Evolutionary conservation across 352 stramenopile genomes (phyloP).

Genomic region (Phytophthora meadii): DNA sequence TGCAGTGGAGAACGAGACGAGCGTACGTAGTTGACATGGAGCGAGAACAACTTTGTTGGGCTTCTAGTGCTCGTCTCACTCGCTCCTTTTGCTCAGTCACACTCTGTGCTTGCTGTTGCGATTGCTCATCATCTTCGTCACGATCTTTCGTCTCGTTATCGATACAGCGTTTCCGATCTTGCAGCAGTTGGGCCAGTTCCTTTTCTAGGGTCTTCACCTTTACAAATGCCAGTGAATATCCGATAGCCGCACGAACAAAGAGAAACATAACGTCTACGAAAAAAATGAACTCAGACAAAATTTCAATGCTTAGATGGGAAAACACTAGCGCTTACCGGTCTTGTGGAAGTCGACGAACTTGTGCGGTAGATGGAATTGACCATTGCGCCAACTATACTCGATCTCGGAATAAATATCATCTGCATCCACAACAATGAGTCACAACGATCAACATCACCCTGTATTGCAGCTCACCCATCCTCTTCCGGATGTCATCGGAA

Average conservation of each 20-base stretch:
- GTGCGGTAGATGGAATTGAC: constrained; percentile 60
- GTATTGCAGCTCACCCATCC: constrained; percentile 40
- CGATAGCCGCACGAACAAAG: constrained; percentile 70
- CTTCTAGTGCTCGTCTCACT: constrained; percentile 37
- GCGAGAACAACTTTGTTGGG: constrained; percentile 36
- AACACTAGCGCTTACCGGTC: constrained; percentile 32
- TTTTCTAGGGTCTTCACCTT: constrained; percentile 64
- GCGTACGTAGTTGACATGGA: constrained; percentile 66
- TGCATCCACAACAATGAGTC: constrained; percentile 8
- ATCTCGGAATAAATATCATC: constrained; percentile 81
- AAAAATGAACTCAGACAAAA: neutral
- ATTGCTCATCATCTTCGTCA: constrained; percentile 37
- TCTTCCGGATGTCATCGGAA: constrained; percentile 50
- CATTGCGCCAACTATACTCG: constrained; percentile 51
- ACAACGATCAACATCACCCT: neutral
- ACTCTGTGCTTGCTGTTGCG: constrained; percentile 11
- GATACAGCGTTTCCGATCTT: constrained; percentile 31
- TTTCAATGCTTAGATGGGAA: neutral
- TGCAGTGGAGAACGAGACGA: constrained; percentile 79
- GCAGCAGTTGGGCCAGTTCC: constrained; percentile 35
- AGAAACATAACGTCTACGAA: constrained; percentile 72
- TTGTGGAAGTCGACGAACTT: constrained; percentile 80
- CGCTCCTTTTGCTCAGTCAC: constrained; percentile 37
- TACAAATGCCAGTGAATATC: constrained; percentile 71
- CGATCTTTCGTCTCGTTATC: constrained; percentile 27